phyloP scores from a whole-genome alignment of 2,329 filamentous ascomycete genomes.

The Cercospora janseana region DNA sequence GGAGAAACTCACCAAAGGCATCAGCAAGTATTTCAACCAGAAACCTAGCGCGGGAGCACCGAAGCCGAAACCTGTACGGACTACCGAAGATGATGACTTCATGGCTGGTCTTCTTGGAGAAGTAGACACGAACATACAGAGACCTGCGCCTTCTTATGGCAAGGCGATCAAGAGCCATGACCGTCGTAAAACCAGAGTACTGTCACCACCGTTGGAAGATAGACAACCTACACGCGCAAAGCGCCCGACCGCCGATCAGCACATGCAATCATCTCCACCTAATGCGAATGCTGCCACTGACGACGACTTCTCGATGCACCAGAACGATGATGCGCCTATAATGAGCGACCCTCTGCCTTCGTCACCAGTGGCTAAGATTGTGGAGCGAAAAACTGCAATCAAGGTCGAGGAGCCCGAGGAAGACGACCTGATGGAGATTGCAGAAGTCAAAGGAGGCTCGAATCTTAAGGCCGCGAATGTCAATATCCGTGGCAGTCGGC shows the following conservation, averaged over 20 bases:
- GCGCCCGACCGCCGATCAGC: conserved; percentile 19
- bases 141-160: conserved; percentile 53
- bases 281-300: conserved; percentile 47
- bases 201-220: conserved; percentile 70
- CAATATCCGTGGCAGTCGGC: conserved; percentile 79
- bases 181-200: conserved; percentile 72
- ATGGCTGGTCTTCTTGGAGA: conserved; percentile 80
- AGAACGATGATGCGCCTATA: conserved; percentile 74
- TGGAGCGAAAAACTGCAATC: conserved; percentile 56
- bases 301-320: conserved; percentile 51
- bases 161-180: conserved; percentile 70
- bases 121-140: conserved; percentile 74
- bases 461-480: conserved; percentile 67
- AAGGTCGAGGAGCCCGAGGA: conserved; percentile 70
- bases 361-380: conserved; percentile 61
- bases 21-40: conserved; percentile 90
- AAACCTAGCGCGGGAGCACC: conserved; percentile 61
- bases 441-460: conserved; percentile 65
- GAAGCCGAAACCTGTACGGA: conserved; percentile 65
- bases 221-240: conserved; percentile 34
- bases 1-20: conserved; percentile 85
- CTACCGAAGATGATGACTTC: conserved; percentile 82
- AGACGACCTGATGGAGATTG: conserved; percentile 80
- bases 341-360: conserved; percentile 77
- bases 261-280: conserved; percentile 22